These are phyloP conservation scores for Durusdinium trenchii DNA, from an alignment of 73 alveolate genomes.

Conservation along the genomic window DNA sequence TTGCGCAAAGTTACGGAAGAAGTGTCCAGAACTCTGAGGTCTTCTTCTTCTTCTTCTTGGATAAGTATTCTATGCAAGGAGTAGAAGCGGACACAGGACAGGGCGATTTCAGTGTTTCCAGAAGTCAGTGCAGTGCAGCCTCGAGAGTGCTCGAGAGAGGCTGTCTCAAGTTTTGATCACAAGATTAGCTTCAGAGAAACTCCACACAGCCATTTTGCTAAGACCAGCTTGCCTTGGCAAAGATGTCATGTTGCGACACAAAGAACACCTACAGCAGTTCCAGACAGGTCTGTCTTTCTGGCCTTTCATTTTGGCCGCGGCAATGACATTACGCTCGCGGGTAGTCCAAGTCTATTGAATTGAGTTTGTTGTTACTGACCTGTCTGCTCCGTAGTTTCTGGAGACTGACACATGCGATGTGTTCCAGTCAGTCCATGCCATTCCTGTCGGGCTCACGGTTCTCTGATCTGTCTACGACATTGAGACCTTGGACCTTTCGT, in stretches of 20 bases:
- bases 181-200: neutral
- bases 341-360: too few relatives aligned
- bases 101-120: neutral
- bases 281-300: too few relatives aligned
- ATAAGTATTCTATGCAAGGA: slow-evolving; percentile 14
- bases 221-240: neutral
- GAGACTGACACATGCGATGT: too few relatives aligned
- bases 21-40: neutral
- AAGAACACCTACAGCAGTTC: too few relatives aligned
- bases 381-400: too few relatives aligned
- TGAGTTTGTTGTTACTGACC: too few relatives aligned
- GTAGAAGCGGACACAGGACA: neutral
- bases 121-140: neutral
- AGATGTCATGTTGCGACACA: neutral
- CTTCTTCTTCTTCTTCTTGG: slow-evolving; percentile 78
- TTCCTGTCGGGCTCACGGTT: too few relatives aligned
- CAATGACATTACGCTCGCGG: too few relatives aligned
- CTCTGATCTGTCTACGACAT: too few relatives aligned
- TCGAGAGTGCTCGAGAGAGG: neutral
- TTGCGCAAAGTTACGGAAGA: neutral
- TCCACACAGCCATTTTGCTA: neutral
- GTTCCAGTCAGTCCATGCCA: too few relatives aligned
- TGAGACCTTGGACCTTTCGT: too few relatives aligned
- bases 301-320: too few relatives aligned
- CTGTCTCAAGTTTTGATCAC: neutral